These are phyloP conservation scores for Pseudopyrenochaeta lycopersici DNA, from an alignment of 2,329 filamentous ascomycete genomes.

Conservation along the genomic window DNA sequence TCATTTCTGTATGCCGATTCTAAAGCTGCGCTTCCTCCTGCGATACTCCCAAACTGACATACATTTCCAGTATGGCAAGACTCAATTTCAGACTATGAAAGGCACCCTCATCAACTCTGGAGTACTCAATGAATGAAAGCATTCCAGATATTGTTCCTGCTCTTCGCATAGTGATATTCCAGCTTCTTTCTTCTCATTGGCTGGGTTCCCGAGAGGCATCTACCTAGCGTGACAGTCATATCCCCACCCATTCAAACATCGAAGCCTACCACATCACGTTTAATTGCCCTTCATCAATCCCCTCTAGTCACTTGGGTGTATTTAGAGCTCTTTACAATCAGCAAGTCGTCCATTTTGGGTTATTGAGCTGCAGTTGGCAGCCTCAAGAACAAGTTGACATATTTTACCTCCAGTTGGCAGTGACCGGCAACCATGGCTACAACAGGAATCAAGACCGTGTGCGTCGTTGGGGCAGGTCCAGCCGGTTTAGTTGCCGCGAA, in stretches of 20 bases:
- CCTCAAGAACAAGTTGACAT: background rate
- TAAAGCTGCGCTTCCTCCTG: background rate
- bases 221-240: constrained; percentile 20
- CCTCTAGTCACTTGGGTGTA: background rate
- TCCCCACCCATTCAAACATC: constrained; percentile 10
- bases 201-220: constrained; percentile 15
- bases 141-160: constrained; percentile 6
- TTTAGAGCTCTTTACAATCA: background rate
- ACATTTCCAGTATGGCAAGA: constrained; percentile 55
- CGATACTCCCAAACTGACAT: background rate
- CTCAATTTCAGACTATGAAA: constrained; percentile 60
- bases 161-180: background rate
- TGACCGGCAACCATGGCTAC: constrained; percentile 1
- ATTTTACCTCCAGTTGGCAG: background rate
- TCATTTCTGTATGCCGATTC: constrained; percentile 52
- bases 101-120: constrained; percentile 46
- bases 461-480: constrained; percentile 56
- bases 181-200: constrained; percentile 12
- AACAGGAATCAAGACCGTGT: constrained; percentile 43
- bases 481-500: constrained; percentile 64
- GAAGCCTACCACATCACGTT: background rate
- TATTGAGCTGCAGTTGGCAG: too few species aligned
- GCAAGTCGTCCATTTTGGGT: background rate
- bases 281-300: background rate
- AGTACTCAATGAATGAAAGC: constrained; percentile 32